Conservation (phyloP, 108 stramenopile genomes). For the Nannochloropsis salina region DNA sequence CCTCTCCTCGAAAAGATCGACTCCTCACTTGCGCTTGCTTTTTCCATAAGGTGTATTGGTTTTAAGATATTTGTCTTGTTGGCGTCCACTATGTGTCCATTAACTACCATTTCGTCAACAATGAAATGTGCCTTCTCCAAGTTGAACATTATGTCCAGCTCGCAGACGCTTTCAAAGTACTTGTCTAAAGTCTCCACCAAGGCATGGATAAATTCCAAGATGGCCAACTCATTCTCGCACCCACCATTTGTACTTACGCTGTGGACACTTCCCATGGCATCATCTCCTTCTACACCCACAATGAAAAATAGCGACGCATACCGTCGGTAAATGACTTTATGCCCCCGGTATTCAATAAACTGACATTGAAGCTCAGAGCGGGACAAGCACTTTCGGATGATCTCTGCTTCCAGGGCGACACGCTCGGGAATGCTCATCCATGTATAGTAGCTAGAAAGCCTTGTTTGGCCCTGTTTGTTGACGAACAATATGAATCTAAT, state of each 20-base stretch:
- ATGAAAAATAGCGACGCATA: conserved; percentile 59
- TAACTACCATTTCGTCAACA: conserved; percentile 57
- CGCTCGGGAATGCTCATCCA: conserved; percentile 58
- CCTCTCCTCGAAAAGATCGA: conserved; percentile 46
- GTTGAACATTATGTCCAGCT: conserved; percentile 61
- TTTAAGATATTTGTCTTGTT: conserved; percentile 61
- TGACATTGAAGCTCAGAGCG: conserved; percentile 56
- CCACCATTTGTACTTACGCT: not conserved
- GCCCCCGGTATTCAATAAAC: conserved; percentile 57
- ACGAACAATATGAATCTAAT: conserved; percentile 58
- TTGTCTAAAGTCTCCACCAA: conserved; percentile 58
- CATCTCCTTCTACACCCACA: conserved; percentile 52
- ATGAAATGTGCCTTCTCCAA: conserved; percentile 59
- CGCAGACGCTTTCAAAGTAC: conserved; percentile 60
- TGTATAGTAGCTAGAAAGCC: conserved; percentile 55
- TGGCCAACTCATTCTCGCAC: conserved; percentile 54
- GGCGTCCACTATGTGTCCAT: conserved; percentile 59
- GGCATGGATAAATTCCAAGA: conserved; percentile 58
- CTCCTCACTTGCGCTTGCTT: conserved; percentile 44
- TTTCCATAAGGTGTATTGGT: conserved; percentile 58
- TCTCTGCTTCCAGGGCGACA: conserved; percentile 55
- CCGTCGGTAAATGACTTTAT: conserved; percentile 57
- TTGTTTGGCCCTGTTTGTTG: conserved; percentile 58
- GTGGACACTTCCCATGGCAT: not conserved
- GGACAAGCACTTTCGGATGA: conserved; percentile 56